These are phyloP conservation scores for Lumnitzera littorea DNA, from an alignment of 345 rosid genomes.

Conservation along the genomic window DNA sequence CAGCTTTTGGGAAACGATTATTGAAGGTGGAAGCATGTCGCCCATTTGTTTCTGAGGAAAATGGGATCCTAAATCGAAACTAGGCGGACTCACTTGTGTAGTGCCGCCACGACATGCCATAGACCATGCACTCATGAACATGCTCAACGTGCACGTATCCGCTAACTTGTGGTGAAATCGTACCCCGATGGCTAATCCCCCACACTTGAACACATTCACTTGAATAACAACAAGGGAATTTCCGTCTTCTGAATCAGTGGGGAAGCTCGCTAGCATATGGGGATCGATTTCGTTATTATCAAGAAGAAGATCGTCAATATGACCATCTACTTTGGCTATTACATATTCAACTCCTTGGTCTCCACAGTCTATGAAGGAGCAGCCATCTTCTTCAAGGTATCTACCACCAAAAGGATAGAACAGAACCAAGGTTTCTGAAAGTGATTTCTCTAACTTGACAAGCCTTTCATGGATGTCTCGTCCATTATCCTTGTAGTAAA, in stretches of 20 bases:
- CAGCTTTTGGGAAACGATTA: neutral
- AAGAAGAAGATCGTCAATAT: neutral
- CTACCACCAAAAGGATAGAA: constrained; percentile 24
- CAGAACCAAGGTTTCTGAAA: constrained; percentile 12
- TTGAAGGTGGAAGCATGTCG: neutral
- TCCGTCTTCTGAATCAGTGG: neutral
- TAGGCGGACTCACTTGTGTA: neutral
- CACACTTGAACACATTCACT: constrained; percentile 16
- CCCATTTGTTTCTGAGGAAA: constrained; percentile 8
- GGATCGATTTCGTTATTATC: constrained; percentile 2
- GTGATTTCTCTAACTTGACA: constrained; percentile 24
- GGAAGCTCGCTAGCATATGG: constrained; percentile 6
- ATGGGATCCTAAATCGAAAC: constrained; percentile 8
- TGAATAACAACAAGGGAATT: constrained; percentile 12
- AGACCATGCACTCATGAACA: constrained; percentile 20
- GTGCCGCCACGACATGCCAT: constrained; percentile 5
- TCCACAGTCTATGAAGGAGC: constrained; percentile 8
- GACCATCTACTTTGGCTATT: constrained; percentile 12
- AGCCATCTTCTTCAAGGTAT: constrained; percentile 1
- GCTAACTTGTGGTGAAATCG: constrained; percentile 11
- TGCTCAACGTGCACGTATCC: constrained; percentile 14
- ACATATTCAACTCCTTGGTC: constrained; percentile 23
- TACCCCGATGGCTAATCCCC: constrained; percentile 18
- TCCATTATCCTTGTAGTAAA: constrained; percentile 18
- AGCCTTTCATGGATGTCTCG: constrained; percentile 7